Conservation (phyloP, 129 eudicot species). For the Pittosporum tobira region DNA sequence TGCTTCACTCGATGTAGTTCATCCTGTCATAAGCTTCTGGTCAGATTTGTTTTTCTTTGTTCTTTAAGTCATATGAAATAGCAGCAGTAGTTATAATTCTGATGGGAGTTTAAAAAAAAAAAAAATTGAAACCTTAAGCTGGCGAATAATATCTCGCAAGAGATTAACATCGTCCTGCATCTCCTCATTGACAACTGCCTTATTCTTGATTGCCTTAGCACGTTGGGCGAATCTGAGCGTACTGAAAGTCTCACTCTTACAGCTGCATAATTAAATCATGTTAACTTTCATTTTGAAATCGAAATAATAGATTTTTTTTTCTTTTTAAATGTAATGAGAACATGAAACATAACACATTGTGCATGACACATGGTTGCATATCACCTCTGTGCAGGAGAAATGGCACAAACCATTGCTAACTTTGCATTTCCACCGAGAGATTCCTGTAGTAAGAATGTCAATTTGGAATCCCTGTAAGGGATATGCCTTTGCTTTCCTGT, state of each 20-base stretch:
- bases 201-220: constrained; percentile 93
- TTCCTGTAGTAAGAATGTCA: constrained; percentile 92
- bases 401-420: constrained; percentile 94
- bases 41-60: background rate
- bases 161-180: constrained; percentile 89
- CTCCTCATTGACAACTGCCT: constrained; percentile 83
- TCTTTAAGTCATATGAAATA: background rate
- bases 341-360: background rate
- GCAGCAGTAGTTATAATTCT: background rate
- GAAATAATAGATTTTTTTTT: background rate
- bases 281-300: background rate
- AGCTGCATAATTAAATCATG: constrained; percentile 39
- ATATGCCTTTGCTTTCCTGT: constrained; percentile 96
- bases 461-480: constrained; percentile 88
- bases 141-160: constrained; percentile 73
- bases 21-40: constrained; percentile 35
- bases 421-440: constrained; percentile 98
- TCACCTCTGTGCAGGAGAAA: constrained; percentile 86
- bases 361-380: background rate
- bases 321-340: background rate
- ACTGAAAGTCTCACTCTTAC: constrained; percentile 87
- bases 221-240: constrained; percentile 95
- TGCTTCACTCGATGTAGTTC: constrained; percentile 79
- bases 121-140: constrained; percentile 44
- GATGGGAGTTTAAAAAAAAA: background rate